phyloP scores from a whole-genome alignment of 2,329 filamentous ascomycete species.

The Leptographium flavum region DNA sequence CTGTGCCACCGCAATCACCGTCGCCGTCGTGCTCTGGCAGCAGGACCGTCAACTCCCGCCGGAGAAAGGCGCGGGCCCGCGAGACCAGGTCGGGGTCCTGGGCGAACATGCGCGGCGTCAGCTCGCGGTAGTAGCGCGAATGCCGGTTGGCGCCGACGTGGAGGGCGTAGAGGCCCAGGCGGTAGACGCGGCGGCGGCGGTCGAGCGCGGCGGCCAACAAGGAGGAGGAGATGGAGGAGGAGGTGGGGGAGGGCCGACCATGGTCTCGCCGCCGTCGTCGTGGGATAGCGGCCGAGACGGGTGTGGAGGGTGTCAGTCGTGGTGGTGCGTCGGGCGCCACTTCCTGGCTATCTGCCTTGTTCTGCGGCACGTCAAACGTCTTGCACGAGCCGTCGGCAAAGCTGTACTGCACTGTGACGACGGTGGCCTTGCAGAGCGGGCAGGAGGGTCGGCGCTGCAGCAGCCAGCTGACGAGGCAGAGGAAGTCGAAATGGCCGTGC shows the following conservation, averaged over 20 bases:
- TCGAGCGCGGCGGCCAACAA: constrained; percentile 25
- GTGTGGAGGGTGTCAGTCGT: not conserved
- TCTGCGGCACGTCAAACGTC: constrained; percentile 34
- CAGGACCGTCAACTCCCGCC: constrained; percentile 62
- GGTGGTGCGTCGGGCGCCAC: not conserved
- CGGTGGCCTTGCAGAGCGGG: constrained; percentile 57
- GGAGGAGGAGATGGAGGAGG: not conserved
- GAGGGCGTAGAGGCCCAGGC: constrained; percentile 55
- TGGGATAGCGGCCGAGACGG: not conserved
- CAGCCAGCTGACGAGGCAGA: constrained; percentile 67
- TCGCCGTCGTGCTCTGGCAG: not conserved
- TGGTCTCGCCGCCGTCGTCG: not conserved
- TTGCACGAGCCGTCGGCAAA: constrained; percentile 38
- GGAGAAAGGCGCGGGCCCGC: constrained; percentile 66
- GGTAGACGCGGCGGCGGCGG: constrained; percentile 60
- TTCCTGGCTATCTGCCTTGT: not conserved
- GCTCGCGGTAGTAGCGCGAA: constrained; percentile 63
- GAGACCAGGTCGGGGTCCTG: constrained; percentile 53
- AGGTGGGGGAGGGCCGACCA: not conserved
- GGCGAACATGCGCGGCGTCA: constrained; percentile 54
- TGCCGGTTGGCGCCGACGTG: constrained; percentile 70
- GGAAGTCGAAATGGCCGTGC: constrained; percentile 71
- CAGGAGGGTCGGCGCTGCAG: constrained; percentile 57
- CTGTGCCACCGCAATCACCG: not conserved
- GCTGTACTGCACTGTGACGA: constrained; percentile 50